Conservation (phyloP, 2,329 filamentous ascomycete species). For the Pestalotiopsis sp. region DNA sequence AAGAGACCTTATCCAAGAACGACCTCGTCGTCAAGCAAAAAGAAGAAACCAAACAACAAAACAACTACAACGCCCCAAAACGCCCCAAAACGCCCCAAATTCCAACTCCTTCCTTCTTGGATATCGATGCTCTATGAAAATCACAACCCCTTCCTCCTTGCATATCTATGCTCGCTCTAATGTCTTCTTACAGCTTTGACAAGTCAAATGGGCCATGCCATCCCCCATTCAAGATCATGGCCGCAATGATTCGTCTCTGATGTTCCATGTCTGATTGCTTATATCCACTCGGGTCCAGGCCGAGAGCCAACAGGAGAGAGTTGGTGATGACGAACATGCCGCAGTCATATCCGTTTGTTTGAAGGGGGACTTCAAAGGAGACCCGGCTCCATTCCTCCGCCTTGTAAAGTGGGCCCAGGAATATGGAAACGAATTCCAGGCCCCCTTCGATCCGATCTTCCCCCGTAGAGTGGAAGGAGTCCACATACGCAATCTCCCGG, state of each 20-base stretch:
- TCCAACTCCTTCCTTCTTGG: not conserved
- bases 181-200: constrained; percentile 31
- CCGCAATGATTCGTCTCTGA: constrained; percentile 65
- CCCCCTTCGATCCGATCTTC: constrained; percentile 42
- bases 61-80: not conserved
- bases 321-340: constrained; percentile 79
- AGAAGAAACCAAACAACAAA: not conserved
- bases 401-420: constrained; percentile 56
- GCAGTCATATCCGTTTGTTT: constrained; percentile 73
- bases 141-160: no score
- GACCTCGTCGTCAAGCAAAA: not conserved
- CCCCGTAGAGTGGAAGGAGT: constrained; percentile 58
- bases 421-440: constrained; percentile 57
- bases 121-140: not conserved
- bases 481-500: constrained; percentile 67
- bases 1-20: not conserved
- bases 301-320: constrained; percentile 61
- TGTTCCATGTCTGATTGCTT: constrained; percentile 54
- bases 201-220: constrained; percentile 63
- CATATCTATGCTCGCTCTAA: no score
- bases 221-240: constrained; percentile 67
- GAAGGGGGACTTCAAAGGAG: constrained; percentile 51
- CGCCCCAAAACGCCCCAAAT: not conserved
- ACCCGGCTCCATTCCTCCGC: constrained; percentile 61
- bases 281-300: constrained; percentile 54